Conservation (phyloP, 441 rosid genomes). For the Gossypium lobatum region DNA sequence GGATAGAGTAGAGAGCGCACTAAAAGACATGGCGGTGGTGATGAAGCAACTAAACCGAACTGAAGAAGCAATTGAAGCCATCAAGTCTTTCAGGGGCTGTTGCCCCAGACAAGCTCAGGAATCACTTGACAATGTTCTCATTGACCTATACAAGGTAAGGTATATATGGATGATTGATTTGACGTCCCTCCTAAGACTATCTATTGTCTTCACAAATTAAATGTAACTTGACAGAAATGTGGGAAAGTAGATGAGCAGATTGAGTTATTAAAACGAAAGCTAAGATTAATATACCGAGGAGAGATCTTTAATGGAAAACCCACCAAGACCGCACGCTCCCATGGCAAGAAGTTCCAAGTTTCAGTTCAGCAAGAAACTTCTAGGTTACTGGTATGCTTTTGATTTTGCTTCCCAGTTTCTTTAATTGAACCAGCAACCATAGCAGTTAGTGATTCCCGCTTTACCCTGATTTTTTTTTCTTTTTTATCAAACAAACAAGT, state of each 20-base stretch:
- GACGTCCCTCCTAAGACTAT: too few species aligned
- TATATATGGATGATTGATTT: too few species aligned
- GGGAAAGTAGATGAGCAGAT: conserved; percentile 76
- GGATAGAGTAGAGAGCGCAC: conserved; percentile 83
- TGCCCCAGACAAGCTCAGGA: conserved; percentile 77
- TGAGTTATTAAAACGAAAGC: conserved; percentile 64
- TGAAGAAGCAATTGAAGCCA: conserved; percentile 85
- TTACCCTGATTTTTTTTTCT: neutral
- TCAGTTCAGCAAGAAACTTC: conserved; percentile 85
- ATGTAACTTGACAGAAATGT: conserved; percentile 46
- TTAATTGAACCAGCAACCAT: neutral
- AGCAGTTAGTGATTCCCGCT: neutral
- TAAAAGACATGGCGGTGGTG: conserved; percentile 91
- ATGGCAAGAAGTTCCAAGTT: conserved; percentile 88
- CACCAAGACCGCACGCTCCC: conserved; percentile 87
- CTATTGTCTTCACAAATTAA: too few species aligned
- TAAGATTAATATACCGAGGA: conserved; percentile 68
- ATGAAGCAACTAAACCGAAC: conserved; percentile 66
- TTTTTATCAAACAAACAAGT: neutral
- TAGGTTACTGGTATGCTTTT: conserved; percentile 52
- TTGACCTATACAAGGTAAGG: conserved; percentile 78
- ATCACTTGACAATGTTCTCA: conserved; percentile 77
- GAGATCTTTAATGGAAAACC: conserved; percentile 76
- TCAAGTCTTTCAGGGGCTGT: conserved; percentile 60
- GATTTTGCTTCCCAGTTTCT: neutral